Evolutionary conservation across 2,329 filamentous ascomycete species (phyloP).

Genomic region (Epichloe elymi): DNA sequence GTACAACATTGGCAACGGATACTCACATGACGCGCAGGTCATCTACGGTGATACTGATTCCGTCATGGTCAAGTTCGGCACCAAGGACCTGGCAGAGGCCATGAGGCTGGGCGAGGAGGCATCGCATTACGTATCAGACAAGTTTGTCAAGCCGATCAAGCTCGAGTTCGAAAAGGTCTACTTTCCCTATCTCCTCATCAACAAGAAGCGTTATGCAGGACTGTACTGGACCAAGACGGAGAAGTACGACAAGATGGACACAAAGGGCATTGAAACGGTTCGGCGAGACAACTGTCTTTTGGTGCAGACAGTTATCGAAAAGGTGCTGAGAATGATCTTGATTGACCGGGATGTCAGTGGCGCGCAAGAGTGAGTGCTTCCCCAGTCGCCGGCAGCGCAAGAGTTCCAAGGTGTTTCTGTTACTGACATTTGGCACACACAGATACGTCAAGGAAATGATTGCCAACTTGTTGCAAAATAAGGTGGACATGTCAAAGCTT

Average conservation of each 20-base stretch:
- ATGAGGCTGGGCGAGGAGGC: constrained; percentile 97
- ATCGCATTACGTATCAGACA: constrained; percentile 72
- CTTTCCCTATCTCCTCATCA: constrained; percentile 94
- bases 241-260: constrained; percentile 99
- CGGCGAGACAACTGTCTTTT: constrained; percentile 90
- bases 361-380: constrained; percentile 67
- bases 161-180: constrained; percentile 99
- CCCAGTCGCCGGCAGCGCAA: background rate
- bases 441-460: constrained; percentile 97
- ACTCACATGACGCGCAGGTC: constrained; percentile 86
- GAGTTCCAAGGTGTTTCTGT: background rate
- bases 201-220: constrained; percentile 99
- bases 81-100: constrained; percentile 68
- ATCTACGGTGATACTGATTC: constrained; percentile 99
- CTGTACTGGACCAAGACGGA: constrained; percentile 90
- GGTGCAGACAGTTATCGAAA: constrained; percentile 95
- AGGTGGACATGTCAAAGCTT: constrained; percentile 96
- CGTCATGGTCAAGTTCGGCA: constrained; percentile 98
- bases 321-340: constrained; percentile 85
- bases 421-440: constrained; percentile 5
- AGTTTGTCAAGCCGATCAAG: constrained; percentile 95
- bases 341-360: constrained; percentile 85
- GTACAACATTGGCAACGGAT: constrained; percentile 89
- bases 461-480: constrained; percentile 89
- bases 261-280: constrained; percentile 97